These are phyloP conservation scores for Graphilbum ipis-grandicollis DNA, from an alignment of 2,329 filamentous ascomycete genomes.

Conservation along the genomic window DNA sequence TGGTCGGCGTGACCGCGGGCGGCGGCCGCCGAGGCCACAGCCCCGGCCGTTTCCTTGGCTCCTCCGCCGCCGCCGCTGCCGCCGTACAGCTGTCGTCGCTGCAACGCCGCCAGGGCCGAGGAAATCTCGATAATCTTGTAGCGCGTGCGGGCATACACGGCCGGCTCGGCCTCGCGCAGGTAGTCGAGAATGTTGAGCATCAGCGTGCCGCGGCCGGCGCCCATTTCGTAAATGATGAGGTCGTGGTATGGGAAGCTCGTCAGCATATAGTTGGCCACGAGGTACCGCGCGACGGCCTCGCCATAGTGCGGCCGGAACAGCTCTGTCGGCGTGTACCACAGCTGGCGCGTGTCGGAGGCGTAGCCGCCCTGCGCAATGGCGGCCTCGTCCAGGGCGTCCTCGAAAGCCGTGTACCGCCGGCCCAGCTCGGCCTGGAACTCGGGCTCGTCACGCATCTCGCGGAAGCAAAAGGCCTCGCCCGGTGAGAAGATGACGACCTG, in stretches of 20 bases:
- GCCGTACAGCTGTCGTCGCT: slow-evolving; percentile 46
- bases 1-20: slow-evolving; percentile 63
- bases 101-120: slow-evolving; percentile 57
- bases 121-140: slow-evolving; percentile 97
- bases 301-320: slow-evolving; percentile 94
- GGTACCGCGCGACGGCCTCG: slow-evolving; percentile 89
- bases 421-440: slow-evolving; percentile 67
- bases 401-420: slow-evolving; percentile 72
- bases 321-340: slow-evolving; percentile 98
- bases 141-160: slow-evolving; percentile 84
- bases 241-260: slow-evolving; percentile 91
- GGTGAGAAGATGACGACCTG: slow-evolving; percentile 92
- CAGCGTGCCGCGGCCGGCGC: slow-evolving; percentile 87
- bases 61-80: not conserved
- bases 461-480: slow-evolving; percentile 82
- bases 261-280: slow-evolving; percentile 90
- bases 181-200: slow-evolving; percentile 98
- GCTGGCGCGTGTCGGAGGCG: slow-evolving; percentile 57
- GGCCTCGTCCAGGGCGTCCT: slow-evolving; percentile 65
- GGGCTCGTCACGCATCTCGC: slow-evolving; percentile 60
- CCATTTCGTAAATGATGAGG: slow-evolving; percentile 97
- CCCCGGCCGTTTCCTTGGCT: no score
- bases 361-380: slow-evolving; percentile 37
- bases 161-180: slow-evolving; percentile 73
- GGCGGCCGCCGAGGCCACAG: slow-evolving; percentile 16